These are phyloP conservation scores for Trichoderma guizhouense DNA, from an alignment of 2,329 filamentous ascomycete species.

Conservation along the genomic window DNA sequence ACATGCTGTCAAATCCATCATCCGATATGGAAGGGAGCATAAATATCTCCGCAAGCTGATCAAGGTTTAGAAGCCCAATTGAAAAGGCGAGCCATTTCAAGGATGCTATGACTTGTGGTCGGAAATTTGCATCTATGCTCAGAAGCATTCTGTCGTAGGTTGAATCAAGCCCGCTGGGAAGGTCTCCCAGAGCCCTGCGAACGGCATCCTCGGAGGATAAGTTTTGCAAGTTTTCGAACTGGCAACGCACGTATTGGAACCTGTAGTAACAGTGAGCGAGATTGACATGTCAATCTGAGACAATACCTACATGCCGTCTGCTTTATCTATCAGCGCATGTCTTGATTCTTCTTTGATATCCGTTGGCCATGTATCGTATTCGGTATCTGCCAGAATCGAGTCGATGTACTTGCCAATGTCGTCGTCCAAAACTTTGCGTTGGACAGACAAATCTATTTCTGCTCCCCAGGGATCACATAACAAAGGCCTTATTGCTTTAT, in stretches of 20 bases:
- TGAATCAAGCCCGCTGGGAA: conserved; percentile 10
- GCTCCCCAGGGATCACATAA: neutral
- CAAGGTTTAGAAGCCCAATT: neutral
- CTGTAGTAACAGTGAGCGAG: neutral
- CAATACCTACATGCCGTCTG: neutral
- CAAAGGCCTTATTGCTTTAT: neutral
- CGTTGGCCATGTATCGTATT: neutral
- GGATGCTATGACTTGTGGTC: neutral
- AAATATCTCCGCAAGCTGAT: conserved; percentile 9
- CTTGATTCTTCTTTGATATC: neutral
- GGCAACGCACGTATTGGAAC: conserved; percentile 13
- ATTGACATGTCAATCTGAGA: neutral
- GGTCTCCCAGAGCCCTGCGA: neutral
- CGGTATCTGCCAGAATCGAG: neutral
- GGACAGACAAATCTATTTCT: neutral
- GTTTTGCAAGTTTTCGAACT: neutral
- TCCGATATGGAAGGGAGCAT: neutral
- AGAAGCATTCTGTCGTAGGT: conserved; percentile 15
- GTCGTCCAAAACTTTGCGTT: neutral
- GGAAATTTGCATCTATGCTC: neutral
- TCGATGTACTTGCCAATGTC: conserved; percentile 4
- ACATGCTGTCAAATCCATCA: neutral
- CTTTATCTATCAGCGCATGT: neutral
- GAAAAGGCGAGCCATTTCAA: conserved; percentile 18
- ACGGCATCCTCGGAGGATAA: neutral